Evolutionary conservation across 2,329 filamentous ascomycete species (phyloP).

Genomic region (Zarea fungicola): DNA sequence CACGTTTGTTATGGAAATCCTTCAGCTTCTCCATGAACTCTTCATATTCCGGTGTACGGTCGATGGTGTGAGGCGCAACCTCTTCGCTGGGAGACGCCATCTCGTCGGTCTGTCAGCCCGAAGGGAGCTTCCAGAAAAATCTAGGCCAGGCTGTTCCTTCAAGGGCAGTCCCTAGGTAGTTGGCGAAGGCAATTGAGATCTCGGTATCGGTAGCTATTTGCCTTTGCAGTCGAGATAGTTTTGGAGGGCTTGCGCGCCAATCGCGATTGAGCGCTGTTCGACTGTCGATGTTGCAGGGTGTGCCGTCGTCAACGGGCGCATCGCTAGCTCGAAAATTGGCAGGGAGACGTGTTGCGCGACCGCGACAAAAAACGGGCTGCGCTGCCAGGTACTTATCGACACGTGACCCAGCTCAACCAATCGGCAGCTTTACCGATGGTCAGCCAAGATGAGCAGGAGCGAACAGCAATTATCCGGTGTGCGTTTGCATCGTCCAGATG

Average conservation of each 20-base stretch:
- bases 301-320: constrained; percentile 1
- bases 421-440: constrained; percentile 12
- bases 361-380: constrained; percentile 10
- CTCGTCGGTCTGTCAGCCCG: constrained; percentile 12
- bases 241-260: background rate
- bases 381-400: background rate
- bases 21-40: constrained; percentile 71
- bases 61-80: constrained; percentile 41
- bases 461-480: background rate
- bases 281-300: constrained; percentile 3
- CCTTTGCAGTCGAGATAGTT: background rate
- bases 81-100: constrained; percentile 34
- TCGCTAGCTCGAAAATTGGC: constrained; percentile 11
- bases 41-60: constrained; percentile 65
- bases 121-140: constrained; percentile 1
- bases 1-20: constrained; percentile 72
- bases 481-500: background rate
- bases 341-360: constrained; percentile 14
- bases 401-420: constrained; percentile 11
- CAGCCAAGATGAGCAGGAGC: background rate
- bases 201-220: background rate
- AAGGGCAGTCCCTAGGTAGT: background rate
- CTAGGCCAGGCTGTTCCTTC: background rate
- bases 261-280: constrained; percentile 1
- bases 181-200: background rate